A percentile compares a stretch with the other conserved stretches of the same genome.
Conservation (phyloP, 139 green algal genomes). For the Eudorina sp. region DNA sequence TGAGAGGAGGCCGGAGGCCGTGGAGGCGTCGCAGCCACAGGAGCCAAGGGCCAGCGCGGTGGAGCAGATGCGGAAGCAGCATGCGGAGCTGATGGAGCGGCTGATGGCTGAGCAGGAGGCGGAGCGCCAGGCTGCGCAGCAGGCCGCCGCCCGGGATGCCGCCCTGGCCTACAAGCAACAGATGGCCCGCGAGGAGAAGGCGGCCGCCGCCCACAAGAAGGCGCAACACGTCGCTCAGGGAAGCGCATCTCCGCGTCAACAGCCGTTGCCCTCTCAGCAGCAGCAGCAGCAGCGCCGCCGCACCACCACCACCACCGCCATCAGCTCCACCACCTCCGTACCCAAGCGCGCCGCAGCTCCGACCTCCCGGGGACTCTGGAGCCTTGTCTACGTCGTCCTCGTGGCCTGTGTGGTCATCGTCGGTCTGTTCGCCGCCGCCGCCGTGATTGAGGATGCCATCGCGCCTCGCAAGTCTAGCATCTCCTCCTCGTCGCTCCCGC, state of each 20-base stretch:
- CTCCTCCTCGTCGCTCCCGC: neutral
- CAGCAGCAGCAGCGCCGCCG: neutral
- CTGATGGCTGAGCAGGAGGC: slow-evolving; percentile 33
- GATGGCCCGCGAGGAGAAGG: neutral
- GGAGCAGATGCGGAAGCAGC: too few species aligned
- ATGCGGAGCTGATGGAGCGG: too few species aligned
- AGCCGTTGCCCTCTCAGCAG: too few species aligned
- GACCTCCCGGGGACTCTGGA: too few species aligned
- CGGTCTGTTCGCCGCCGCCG: neutral
- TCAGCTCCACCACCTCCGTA: neutral
- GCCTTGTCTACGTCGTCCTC: too few species aligned
- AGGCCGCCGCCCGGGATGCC: neutral
- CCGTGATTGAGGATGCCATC: slow-evolving; percentile 16
- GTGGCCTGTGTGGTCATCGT: neutral
- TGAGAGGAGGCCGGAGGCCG: too few species aligned
- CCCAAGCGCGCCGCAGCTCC: neutral
- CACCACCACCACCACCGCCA: neutral
- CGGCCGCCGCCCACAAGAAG: neutral
- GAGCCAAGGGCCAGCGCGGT: too few species aligned
- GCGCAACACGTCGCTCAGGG: neutral
- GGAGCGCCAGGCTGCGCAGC: neutral
- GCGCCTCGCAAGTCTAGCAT: neutral
- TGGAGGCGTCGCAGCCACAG: too few species aligned
- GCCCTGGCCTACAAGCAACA: neutral
- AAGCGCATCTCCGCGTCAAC: too few species aligned